Evolutionary conservation across 164 flowering plant genomes (phyloP).

Genomic region (Dillenia turbinata): DNA sequence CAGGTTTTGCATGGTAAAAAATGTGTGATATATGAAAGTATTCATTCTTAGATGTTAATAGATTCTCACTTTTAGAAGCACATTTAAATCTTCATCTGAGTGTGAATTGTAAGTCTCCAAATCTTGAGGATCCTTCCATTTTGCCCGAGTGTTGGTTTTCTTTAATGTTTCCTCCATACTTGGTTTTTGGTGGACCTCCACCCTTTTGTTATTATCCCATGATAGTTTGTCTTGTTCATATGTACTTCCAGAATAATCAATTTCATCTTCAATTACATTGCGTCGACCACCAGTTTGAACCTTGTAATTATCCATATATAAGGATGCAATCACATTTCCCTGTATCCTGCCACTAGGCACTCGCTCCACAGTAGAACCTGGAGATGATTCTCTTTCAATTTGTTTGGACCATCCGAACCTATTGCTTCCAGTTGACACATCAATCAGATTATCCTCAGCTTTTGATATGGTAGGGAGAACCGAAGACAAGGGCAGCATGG

Average conservation of each 20-base stretch:
- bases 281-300: conserved; percentile 26
- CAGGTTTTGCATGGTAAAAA: neutral
- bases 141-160: conserved; percentile 29
- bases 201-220: conserved; percentile 33
- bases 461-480: conserved; percentile 19
- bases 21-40: conserved; percentile 2
- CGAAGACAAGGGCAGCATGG: conserved; percentile 39
- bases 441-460: conserved; percentile 29
- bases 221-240: conserved; percentile 42
- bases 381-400: conserved; percentile 35
- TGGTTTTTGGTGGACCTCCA: conserved; percentile 22
- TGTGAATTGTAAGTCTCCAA: conserved; percentile 23
- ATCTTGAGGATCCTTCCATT: conserved; percentile 32
- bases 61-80: conserved; percentile 50
- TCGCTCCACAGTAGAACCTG: conserved; percentile 32
- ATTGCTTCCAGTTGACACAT: conserved; percentile 32
- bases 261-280: conserved; percentile 27
- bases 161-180: conserved; percentile 29
- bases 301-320: conserved; percentile 28
- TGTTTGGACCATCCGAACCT: conserved; percentile 56
- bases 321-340: conserved; percentile 21
- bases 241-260: conserved; percentile 38
- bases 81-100: conserved; percentile 60
- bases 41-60: neutral
- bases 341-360: conserved; percentile 45